phyloP scores from a whole-genome alignment of 495 filamentous ascomycete species.

The Symbiotaphrina buchneri region DNA sequence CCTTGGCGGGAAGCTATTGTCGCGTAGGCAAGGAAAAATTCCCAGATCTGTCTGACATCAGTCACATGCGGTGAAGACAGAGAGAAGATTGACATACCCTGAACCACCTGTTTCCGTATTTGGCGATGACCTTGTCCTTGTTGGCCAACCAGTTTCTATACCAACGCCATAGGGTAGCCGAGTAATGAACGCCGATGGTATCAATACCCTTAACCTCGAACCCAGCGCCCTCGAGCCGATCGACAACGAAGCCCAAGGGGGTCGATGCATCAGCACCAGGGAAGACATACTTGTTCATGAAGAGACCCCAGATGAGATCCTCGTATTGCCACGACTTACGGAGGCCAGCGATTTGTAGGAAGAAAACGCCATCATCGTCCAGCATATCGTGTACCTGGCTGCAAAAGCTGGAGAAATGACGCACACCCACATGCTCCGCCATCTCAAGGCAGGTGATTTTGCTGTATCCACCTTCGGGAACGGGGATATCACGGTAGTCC shows the following conservation, averaged over 20 bases:
- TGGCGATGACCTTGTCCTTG: constrained; percentile 79
- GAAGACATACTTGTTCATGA: constrained; percentile 89
- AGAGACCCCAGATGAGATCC: constrained; percentile 70
- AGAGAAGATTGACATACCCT: constrained; percentile 58
- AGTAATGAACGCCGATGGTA: constrained; percentile 92
- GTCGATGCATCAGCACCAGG: constrained; percentile 71
- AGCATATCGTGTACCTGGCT: constrained; percentile 66
- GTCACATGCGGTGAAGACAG: background rate
- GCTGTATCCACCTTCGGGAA: constrained; percentile 43
- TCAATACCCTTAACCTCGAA: constrained; percentile 61
- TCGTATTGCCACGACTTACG: constrained; percentile 75
- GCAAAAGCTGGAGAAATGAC: constrained; percentile 43
- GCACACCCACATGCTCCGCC: constrained; percentile 76
- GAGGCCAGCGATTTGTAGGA: constrained; percentile 65
- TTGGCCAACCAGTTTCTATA: constrained; percentile 98
- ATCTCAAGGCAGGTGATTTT: constrained; percentile 84
- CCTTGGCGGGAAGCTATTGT: constrained; percentile 91
- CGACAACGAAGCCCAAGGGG: constrained; percentile 49
- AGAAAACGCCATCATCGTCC: constrained; percentile 66
- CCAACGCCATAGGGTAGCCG: constrained; percentile 93
- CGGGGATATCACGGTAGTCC: constrained; percentile 67
- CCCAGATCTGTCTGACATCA: constrained; percentile 54
- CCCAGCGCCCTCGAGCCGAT: constrained; percentile 48
- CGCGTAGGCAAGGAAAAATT: constrained; percentile 87
- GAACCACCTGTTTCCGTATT: constrained; percentile 93